A percentile compares a stretch with the other conserved stretches of the same genome.
These are phyloP conservation scores for Ziziphus jujuba DNA, from an alignment of 306 rosid species.

Conservation along the genomic window DNA sequence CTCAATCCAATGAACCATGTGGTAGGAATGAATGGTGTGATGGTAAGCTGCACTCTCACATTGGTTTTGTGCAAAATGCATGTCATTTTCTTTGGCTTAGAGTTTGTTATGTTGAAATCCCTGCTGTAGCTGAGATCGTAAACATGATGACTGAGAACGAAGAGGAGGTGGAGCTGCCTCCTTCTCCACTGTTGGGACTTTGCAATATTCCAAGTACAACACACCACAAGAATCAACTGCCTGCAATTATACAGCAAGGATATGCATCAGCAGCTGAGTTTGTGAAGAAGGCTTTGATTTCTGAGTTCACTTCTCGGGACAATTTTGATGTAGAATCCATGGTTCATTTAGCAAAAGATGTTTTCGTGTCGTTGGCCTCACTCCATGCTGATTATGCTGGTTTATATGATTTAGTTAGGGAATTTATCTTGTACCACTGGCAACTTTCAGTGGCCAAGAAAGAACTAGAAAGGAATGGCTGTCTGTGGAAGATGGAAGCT, in stretches of 20 bases:
- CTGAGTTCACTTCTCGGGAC: not conserved
- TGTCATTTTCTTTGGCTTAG: too few species aligned
- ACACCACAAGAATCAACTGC: not conserved
- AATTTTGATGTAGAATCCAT: slow-evolving; percentile 1
- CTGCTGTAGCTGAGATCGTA: too few species aligned
- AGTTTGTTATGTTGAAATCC: too few species aligned
- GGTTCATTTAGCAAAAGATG: slow-evolving; percentile 6
- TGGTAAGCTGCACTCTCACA: too few species aligned
- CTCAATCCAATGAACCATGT: too few species aligned
- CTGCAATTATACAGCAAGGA: not conserved
- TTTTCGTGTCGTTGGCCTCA: not conserved
- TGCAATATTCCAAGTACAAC: too few species aligned
- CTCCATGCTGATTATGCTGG: not conserved
- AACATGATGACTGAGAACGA: too few species aligned
- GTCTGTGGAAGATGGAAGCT: too few species aligned
- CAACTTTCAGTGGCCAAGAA: too few species aligned
- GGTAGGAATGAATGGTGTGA: too few species aligned
- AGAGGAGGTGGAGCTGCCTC: not conserved
- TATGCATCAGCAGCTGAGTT: not conserved
- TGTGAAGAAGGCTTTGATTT: not conserved
- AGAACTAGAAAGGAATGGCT: too few species aligned
- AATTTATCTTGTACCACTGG: not conserved
- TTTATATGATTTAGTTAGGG: not conserved
- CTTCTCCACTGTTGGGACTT: not conserved
- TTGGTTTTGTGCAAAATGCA: too few species aligned